Evolutionary conservation across 768 basidiomycete species (phyloP), one percentile per base, ranked within the genome.

Genomic region (Suillus subluteus): DNA sequence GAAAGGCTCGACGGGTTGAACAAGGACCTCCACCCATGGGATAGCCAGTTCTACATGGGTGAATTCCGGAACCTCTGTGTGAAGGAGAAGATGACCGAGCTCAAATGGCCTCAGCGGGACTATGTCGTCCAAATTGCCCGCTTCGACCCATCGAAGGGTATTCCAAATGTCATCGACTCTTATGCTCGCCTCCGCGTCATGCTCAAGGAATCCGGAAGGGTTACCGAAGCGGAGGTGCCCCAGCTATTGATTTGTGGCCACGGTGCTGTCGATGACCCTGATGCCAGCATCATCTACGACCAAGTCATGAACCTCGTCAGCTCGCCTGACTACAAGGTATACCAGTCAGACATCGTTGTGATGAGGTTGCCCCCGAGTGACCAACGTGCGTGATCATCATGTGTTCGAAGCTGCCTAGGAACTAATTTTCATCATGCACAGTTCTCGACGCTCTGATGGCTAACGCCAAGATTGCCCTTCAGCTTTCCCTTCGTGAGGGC

Each of bases 81-180:
- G 58, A 90, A 88, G 75, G 91, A 94, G 75, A 93, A 90, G 81
- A 94, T 93, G 92, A 72, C 80, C 71, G 89, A 91, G 74, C 85
- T 95, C 55, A 76, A 83, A 52, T 95, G 92, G 93, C 92, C 93
- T 43, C 76, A 77, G 35, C 89, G 95, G 62, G 91, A 95, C 12
- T 98, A 98, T 79, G 78, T 98, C 70, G 84, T 95, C 38, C 96
- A 98, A 76, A 81, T 98, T 67, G 96, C 96, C n/a, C 90, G 95
- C 37, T 98, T 98, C 79, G 96, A 98, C 77, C 96, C 95, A 62
- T 83, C 91, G 26, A 86, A 87, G 85, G 94, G 95, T 79, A 91
- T 91, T 69, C 90, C 90, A 65, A 85, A 90, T 74, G 91, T 94
- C 76, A 86, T 95, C 76, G 93, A 94, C 73, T 94, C 94, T 16